Evolutionary conservation across 2,329 filamentous ascomycete genomes (phyloP).

Genomic region (Dothideomycetes sp.): DNA sequence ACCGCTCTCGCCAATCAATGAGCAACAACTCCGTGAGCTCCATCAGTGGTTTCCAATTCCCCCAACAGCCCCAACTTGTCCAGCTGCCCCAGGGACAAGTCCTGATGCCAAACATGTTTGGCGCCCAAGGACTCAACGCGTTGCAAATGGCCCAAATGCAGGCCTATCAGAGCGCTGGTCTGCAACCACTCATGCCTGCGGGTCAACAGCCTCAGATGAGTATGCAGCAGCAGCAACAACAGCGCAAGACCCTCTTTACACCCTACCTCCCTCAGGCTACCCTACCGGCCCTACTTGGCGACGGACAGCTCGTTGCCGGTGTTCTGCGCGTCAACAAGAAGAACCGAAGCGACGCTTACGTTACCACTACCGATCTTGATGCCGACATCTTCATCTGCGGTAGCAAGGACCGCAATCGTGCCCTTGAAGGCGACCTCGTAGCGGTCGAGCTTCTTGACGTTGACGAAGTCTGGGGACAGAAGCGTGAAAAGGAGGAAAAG

Average conservation of each 20-base stretch:
- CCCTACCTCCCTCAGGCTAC: constrained; percentile 94
- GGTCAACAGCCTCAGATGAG: constrained; percentile 61
- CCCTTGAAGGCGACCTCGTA: constrained; percentile 89
- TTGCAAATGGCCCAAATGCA: constrained; percentile 85
- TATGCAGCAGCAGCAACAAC: constrained; percentile 71
- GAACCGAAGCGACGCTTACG: constrained; percentile 96
- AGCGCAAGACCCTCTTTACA: constrained; percentile 96
- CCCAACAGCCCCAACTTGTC: constrained; percentile 74
- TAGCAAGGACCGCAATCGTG: constrained; percentile 96
- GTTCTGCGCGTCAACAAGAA: constrained; percentile 99
- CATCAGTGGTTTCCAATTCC: constrained; percentile 82
- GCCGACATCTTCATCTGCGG: constrained; percentile 99
- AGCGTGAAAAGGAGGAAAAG: constrained; percentile 99
- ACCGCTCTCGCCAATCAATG: constrained; percentile 75
- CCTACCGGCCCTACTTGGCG: constrained; percentile 76
- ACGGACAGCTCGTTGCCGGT: constrained; percentile 91
- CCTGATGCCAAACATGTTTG: constrained; percentile 72
- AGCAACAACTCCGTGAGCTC: constrained; percentile 69
- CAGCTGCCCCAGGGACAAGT: constrained; percentile 77
- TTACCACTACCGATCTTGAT: constrained; percentile 87
- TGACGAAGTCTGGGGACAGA: constrained; percentile 96
- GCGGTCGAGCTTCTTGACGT: constrained; percentile 94
- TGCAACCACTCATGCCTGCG: constrained; percentile 54
- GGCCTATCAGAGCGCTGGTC: constrained; percentile 78
- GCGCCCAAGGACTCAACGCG: constrained; percentile 74